Conservation (phyloP, 257 asterid genomes). For the Ballota nigra region DNA sequence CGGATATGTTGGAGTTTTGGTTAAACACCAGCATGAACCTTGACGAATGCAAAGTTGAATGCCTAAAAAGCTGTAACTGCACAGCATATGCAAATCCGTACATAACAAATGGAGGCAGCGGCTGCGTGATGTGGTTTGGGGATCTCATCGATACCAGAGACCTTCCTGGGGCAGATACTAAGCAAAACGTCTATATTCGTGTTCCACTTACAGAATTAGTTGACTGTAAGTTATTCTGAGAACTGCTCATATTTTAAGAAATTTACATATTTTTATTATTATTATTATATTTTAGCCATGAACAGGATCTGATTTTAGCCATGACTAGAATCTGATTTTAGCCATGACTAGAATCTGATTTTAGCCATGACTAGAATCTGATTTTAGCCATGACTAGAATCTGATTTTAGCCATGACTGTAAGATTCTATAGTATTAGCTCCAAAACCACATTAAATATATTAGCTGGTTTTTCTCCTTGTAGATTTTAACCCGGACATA, state of each 20-base stretch:
- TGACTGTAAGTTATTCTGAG: neutral
- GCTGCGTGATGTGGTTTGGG: conserved; percentile 36
- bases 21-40: conserved; percentile 27
- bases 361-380: too few relatives aligned
- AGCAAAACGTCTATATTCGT: neutral
- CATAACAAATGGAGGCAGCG: conserved; percentile 23
- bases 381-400: too few relatives aligned
- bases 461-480: neutral
- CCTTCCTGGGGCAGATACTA: neutral
- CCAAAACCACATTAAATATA: neutral
- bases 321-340: too few relatives aligned
- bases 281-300: neutral
- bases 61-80: conserved; percentile 31
- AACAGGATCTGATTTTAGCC: too few relatives aligned
- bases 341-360: too few relatives aligned
- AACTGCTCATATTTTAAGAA: neutral
- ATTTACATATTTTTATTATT: too few relatives aligned
- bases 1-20: conserved; percentile 25
- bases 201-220: neutral
- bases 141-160: conserved; percentile 28
- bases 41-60: conserved; percentile 16
- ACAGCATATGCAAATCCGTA: conserved; percentile 33
- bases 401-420: neutral
- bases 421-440: too few relatives aligned
- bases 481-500: neutral